These are phyloP conservation scores for Xylaria flabelliformis DNA, from an alignment of 495 filamentous ascomycete species.

Conservation along the genomic window DNA sequence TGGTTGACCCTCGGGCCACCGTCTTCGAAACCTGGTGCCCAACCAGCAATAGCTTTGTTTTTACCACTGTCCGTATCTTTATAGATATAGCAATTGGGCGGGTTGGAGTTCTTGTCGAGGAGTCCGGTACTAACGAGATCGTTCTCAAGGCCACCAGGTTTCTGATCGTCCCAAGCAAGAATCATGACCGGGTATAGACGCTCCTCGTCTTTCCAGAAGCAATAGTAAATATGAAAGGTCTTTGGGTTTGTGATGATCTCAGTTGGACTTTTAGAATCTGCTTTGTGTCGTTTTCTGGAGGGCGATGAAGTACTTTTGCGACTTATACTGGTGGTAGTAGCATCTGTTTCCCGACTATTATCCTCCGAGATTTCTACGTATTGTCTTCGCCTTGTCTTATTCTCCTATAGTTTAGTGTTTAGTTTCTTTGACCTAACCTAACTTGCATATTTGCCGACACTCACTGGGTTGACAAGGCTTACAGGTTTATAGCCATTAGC, in stretches of 20 bases:
- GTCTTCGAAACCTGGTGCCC: conserved; percentile 49
- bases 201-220: conserved; percentile 38
- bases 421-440: not conserved
- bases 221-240: conserved; percentile 44
- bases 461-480: conserved; percentile 31
- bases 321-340: not conserved
- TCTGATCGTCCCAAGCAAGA: conserved; percentile 45
- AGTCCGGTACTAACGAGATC: conserved; percentile 44
- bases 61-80: conserved; percentile 6
- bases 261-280: not conserved
- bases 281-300: not conserved
- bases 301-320: not conserved
- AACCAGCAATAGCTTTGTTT: conserved; percentile 41
- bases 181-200: conserved; percentile 48
- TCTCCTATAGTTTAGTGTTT: not conserved
- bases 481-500: conserved; percentile 42
- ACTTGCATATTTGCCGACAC: not conserved
- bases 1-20: conserved; percentile 41
- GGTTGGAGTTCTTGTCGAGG: conserved; percentile 30
- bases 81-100: conserved; percentile 48
- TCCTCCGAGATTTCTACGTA: too few species aligned
- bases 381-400: not conserved
- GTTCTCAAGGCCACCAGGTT: conserved; percentile 43
- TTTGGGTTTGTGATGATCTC: conserved; percentile 35
- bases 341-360: not conserved